These are phyloP conservation scores for Salvia miltiorrhiza DNA, from an alignment of 257 asterid species.

Conservation along the genomic window DNA sequence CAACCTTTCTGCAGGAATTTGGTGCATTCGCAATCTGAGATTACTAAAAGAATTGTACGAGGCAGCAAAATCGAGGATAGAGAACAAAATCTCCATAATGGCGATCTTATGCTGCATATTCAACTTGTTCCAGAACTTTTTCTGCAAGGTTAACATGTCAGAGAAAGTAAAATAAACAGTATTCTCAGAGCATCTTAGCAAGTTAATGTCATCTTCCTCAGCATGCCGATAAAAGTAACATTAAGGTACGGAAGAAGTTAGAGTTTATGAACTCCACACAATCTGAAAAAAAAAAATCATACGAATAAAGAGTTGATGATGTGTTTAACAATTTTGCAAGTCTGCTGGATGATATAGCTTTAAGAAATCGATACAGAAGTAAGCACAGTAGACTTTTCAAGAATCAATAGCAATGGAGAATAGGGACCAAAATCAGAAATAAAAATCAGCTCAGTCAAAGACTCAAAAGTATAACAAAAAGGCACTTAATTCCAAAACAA, in stretches of 20 bases:
- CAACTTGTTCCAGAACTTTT: conserved; percentile 88
- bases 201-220: conserved; percentile 18
- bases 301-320: neutral
- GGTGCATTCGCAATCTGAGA: conserved; percentile 86
- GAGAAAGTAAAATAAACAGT: conserved; percentile 7
- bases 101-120: conserved; percentile 66
- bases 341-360: conserved; percentile 17
- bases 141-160: conserved; percentile 48
- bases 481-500: conserved; percentile 10
- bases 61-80: conserved; percentile 89
- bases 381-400: neutral
- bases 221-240: neutral
- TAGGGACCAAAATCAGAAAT: neutral
- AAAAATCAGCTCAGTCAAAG: conserved; percentile 14
- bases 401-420: neutral
- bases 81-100: conserved; percentile 85
- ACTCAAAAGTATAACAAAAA: conserved; percentile 4
- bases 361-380: conserved; percentile 4
- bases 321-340: conserved; percentile 7
- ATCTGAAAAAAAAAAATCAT: conserved; percentile 11
- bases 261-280: conserved; percentile 5
- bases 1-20: conserved; percentile 83
- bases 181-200: conserved; percentile 20
- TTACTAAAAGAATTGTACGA: conserved; percentile 89
- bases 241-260: neutral